Conservation (phyloP, 2,329 filamentous ascomycete genomes). For the Neopestalotiopsis clavispora region DNA sequence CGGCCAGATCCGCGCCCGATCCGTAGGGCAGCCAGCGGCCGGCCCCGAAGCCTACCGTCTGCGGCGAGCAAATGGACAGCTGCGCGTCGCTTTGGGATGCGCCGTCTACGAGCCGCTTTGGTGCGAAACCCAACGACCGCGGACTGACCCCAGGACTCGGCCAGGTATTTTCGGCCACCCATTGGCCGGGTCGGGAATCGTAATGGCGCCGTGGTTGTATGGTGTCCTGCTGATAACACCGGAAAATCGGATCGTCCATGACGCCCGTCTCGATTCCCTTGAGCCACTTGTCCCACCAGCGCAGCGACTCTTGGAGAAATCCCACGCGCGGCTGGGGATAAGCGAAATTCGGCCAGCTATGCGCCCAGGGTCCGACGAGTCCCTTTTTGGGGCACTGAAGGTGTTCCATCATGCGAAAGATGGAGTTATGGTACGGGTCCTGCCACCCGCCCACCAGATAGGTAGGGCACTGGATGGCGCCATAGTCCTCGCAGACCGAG, state of each 20-base stretch:
- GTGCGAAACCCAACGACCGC: not conserved
- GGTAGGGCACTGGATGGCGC: not conserved
- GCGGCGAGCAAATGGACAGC: not conserved
- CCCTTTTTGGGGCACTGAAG: not conserved
- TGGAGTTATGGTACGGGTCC: constrained; percentile 2
- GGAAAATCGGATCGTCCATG: not conserved
- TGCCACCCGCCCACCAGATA: not conserved
- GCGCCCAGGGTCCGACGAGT: not conserved
- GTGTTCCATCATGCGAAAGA: constrained; percentile 4
- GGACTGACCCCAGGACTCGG: not conserved
- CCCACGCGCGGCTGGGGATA: not conserved
- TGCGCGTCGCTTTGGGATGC: not conserved
- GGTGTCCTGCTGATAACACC: not conserved
- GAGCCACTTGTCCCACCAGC: constrained; percentile 5
- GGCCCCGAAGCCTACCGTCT: not conserved
- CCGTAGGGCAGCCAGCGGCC: not conserved
- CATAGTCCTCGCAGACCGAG: not conserved
- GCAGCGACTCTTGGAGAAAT: not conserved
- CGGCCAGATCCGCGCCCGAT: not conserved
- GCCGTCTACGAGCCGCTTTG: not conserved
- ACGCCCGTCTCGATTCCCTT: not conserved
- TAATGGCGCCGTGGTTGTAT: not conserved
- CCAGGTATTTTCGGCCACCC: not conserved
- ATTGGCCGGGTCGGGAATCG: not conserved
- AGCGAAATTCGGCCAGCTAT: not conserved